Conservation (phyloP, 345 rosid genomes). For the Gossypium bickii region DNA sequence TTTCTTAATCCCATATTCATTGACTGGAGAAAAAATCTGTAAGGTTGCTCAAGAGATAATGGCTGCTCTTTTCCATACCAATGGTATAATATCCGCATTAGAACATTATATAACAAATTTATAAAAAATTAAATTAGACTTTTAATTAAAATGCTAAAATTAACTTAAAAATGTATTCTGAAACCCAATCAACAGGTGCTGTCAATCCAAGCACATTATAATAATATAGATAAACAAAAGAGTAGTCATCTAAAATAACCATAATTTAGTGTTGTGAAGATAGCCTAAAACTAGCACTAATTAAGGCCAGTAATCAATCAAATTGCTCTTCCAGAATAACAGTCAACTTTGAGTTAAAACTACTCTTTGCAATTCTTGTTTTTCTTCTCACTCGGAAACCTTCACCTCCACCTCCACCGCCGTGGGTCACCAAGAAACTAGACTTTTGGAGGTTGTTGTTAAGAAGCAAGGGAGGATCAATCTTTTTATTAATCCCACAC, state of each 20-base stretch:
- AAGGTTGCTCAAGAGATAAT: too few relatives aligned
- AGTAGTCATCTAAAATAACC: not conserved
- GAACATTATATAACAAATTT: too few relatives aligned
- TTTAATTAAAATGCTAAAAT: too few relatives aligned
- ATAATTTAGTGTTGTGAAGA: not conserved
- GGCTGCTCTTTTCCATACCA: too few relatives aligned
- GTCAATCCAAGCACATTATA: too few relatives aligned
- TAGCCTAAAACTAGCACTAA: not conserved
- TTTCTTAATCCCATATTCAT: too few relatives aligned
- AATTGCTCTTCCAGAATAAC: conserved; percentile 24
- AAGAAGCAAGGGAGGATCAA: conserved; percentile 14
- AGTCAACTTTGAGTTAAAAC: conserved; percentile 11
- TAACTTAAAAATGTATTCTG: too few relatives aligned
- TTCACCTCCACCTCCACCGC: not conserved
- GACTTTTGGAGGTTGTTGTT: not conserved
- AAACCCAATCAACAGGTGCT: too few relatives aligned
- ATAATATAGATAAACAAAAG: too few relatives aligned
- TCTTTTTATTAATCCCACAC: conserved; percentile 10
- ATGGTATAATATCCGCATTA: too few relatives aligned
- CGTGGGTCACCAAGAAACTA: not conserved
- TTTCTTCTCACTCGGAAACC: not conserved
- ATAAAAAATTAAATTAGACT: too few relatives aligned
- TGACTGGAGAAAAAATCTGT: too few relatives aligned
- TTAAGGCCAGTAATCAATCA: not conserved
- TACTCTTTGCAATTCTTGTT: not conserved